Conservation (phyloP, 164 flowering plant genomes). For the Magnolia kwangsiensis region DNA sequence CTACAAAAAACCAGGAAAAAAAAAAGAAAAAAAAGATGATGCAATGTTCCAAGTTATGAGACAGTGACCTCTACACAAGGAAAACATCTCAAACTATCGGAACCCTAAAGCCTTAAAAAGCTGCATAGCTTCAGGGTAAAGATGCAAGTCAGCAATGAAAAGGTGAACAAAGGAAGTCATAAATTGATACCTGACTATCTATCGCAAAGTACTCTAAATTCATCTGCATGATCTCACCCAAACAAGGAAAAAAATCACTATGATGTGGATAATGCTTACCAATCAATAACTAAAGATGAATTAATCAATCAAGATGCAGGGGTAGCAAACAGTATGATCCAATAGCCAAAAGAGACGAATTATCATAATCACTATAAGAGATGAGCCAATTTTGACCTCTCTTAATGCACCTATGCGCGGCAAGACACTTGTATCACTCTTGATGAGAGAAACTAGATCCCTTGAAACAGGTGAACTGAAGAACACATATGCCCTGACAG, state of each 20-base stretch:
- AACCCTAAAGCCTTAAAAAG: not conserved
- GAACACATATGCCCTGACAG: slow-evolving; percentile 86
- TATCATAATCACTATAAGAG: not conserved
- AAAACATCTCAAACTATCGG: not conserved
- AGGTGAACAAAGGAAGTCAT: not conserved
- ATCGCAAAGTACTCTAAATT: slow-evolving; percentile 94
- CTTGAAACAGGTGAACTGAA: slow-evolving; percentile 81
- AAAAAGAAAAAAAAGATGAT: not conserved
- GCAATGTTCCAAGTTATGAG: not conserved
- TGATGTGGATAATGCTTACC: slow-evolving; percentile 7
- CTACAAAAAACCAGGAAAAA: not conserved
- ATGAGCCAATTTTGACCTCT: slow-evolving; percentile 51
- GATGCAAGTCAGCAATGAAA: not conserved
- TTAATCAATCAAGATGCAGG: not conserved
- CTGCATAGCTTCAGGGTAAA: not conserved
- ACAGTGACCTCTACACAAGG: not conserved
- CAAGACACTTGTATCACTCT: slow-evolving; percentile 75
- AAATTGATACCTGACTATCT: slow-evolving; percentile 78
- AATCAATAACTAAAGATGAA: not conserved
- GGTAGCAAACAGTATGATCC: slow-evolving; percentile 3
- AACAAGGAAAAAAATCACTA: slow-evolving; percentile 9
- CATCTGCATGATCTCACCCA: slow-evolving; percentile 63
- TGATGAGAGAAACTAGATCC: slow-evolving; percentile 72
- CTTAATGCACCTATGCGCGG: slow-evolving; percentile 89
- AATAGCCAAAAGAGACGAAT: slow-evolving; percentile 7